Evolutionary conservation across 148 eudicot genomes (phyloP).

Genomic region (Diospyros kaki): DNA sequence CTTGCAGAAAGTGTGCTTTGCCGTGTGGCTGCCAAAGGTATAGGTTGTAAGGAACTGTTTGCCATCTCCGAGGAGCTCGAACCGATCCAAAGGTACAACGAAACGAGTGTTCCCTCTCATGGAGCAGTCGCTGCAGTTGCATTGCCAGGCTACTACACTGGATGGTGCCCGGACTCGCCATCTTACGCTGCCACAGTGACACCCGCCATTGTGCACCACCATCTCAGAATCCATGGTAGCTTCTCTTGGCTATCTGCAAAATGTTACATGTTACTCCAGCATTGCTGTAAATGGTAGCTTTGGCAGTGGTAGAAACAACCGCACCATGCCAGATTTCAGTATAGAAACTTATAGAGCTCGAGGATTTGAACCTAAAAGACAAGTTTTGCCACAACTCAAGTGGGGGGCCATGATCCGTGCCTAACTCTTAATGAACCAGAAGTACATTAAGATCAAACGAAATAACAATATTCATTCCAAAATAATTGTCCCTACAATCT

Average conservation of each 20-base stretch:
- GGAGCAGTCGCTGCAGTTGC: conserved; percentile 76
- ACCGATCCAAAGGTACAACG: conserved; percentile 53
- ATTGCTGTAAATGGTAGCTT: no score
- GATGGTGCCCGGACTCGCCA: conserved; percentile 58
- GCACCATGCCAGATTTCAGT: no score
- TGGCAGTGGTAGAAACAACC: no score
- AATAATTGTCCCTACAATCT: no score
- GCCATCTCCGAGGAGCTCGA: conserved; percentile 59
- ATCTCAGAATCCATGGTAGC: conserved; percentile 29
- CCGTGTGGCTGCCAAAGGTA: conserved; percentile 77
- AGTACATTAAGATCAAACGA: no score
- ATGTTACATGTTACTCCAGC: no score
- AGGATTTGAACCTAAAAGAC: no score
- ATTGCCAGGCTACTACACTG: conserved; percentile 61
- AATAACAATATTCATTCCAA: no score
- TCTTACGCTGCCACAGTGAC: conserved; percentile 68
- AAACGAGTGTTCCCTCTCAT: conserved; percentile 85
- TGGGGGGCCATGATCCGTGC: no score
- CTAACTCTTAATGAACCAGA: no score
- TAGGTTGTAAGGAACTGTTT: conserved; percentile 58
- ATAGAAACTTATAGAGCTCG: no score
- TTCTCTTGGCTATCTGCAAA: background rate
- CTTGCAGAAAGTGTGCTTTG: conserved; percentile 81
- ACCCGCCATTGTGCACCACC: conserved; percentile 71
- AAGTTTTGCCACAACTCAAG: no score